Evolutionary conservation across 257 asterid species (phyloP), one percentile per base, ranked within the genome.

Genomic region (Salvia splendens): DNA sequence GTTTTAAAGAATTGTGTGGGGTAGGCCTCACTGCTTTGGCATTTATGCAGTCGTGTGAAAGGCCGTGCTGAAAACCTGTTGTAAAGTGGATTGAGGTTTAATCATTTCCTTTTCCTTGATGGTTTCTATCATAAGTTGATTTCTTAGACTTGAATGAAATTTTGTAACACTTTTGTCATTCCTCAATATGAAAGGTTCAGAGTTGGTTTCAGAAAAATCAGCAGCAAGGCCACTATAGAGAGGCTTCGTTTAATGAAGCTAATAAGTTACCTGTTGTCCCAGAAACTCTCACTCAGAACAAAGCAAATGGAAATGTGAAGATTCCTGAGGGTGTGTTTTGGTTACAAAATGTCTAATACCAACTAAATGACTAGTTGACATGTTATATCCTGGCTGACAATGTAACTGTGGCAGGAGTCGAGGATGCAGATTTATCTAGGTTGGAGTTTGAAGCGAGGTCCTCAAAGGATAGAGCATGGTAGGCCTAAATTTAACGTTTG

Each of bases 381-480:
- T 41, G 16, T 48, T 65, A 61, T 61, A 55, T 65, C 57, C 52
- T 67, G 70, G 47, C 65, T 60, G 20, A 48, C 52, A 28, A 46
- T 70, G 55, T 61, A 46, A 3, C 40, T 12, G 17, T 81, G 74
- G 64, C 89, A 89, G 97, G 78, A 64, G 76, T 66, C 72, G 77
- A 72, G 58, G 73, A 47, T 81, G 73, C 73, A 62, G 84, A 87
- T 61, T 36, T 76, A 17, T 77, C 89, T 24, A 75, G 50, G 51
- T 47, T 87, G 85, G 90, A 88, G 78, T 90, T 88, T 70, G 97
- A 90, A 79, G 97, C 99, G 3, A 83, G 77, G 79, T 93, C 98
- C 57, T 36, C 85, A 2, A 80, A 58, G 75, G 98, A 93, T 65
- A 94, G 88, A 56, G 98, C 98, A 43, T 93, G 97, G 98, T 90